Base-by-base conservation (phyloP, 1,284 basidiomycete species). In the Pseudozyma sp. region DNA sequence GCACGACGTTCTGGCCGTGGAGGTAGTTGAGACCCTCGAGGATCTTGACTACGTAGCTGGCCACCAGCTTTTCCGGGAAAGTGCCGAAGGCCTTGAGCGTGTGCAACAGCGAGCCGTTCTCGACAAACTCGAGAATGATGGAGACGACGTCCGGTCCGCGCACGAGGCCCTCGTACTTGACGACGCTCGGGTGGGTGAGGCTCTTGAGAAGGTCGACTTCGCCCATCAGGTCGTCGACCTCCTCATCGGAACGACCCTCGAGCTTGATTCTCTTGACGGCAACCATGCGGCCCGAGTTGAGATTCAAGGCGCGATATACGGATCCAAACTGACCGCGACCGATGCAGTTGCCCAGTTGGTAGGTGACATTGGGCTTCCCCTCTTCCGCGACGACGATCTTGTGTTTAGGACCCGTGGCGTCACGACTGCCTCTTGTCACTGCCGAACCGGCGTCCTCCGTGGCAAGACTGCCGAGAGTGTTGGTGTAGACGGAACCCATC, bases 131-230 rank as follows among this genome's bases (percentile, higher is more conserved):
- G 51, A 75, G 2, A 91, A 94, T 69, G 63, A 74, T 74, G 40
- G 62, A 66, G 17, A 68, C 71, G 8, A 59, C 63, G n/a, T 67
- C 69, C 16, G 60, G 56, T 9, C 54, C 60, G 14, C 68, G 68
- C 33, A 87, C 87, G 51, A 88, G 75, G 46, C 95, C 96, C 87
- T 97, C 93, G 85, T 97, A 97, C 87, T 93, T 94, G 73, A 96
- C 99, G 59, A 99, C 95, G 86, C 92, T 92, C 37, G 92, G 91
- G 50, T 94, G 97, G 85, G 97, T 95, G 71, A 99, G 86, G 84
- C 98, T 95, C 17, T 94, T 94, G n/a, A 99, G 89, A 70, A 98
- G 97, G 85, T 96, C 93, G 68, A 99, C 99, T 86, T 99, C 97
- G 85, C 97, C 94, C 82, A 99, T 97, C 67, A 99, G 97, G 86